A percentile compares a stretch with the other conserved stretches of the same genome.
These are phyloP conservation scores for Pistacia atlantica DNA, from an alignment of 345 rosid genomes.

Conservation along the genomic window DNA sequence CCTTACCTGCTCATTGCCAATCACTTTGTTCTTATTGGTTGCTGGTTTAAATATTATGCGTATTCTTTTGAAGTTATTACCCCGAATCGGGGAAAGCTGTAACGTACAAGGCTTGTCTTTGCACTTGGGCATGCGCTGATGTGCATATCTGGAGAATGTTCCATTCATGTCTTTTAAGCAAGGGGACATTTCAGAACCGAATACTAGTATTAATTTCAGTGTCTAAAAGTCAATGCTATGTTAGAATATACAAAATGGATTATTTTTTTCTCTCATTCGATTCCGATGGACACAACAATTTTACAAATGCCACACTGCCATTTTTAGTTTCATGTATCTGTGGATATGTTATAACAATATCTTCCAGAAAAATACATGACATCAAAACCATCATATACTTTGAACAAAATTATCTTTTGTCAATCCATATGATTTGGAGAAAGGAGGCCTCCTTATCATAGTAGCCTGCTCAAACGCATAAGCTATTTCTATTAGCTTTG, in stretches of 20 bases:
- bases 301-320: background rate
- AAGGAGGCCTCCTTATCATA: constrained; percentile 31
- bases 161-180: background rate
- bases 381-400: background rate
- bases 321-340: background rate
- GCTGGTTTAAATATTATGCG: too few species aligned
- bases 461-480: constrained; percentile 43
- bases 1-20: too few species aligned
- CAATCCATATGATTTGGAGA: constrained; percentile 1
- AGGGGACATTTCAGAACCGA: too few species aligned
- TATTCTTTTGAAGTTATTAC: too few species aligned
- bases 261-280: background rate
- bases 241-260: too few species aligned
- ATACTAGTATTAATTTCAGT: too few species aligned
- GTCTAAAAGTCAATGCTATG: too few species aligned
- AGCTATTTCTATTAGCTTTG: constrained; percentile 45
- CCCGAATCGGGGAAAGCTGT: too few species aligned
- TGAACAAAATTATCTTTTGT: background rate
- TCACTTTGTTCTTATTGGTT: too few species aligned
- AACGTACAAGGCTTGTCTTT: too few species aligned
- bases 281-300: background rate
- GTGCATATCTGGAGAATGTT: too few species aligned
- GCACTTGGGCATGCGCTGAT: too few species aligned
- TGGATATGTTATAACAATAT: background rate
- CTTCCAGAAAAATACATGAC: background rate